Evolutionary conservation across 257 asterid species (phyloP).

Genomic region (Galeopsis tetrahit): DNA sequence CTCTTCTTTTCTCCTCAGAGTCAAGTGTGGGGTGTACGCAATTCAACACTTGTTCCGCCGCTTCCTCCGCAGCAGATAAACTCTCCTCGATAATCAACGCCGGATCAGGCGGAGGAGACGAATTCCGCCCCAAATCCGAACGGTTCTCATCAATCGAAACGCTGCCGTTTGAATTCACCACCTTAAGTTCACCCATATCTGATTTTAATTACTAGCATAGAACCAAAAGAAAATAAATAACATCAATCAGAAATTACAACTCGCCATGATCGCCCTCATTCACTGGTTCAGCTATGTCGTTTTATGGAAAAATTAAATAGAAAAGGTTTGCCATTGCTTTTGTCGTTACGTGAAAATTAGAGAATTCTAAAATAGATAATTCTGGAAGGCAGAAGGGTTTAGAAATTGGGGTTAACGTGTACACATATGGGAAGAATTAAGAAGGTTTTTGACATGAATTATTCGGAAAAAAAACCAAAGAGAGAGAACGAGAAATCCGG

Average conservation of each 20-base stretch:
- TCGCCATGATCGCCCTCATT: not conserved
- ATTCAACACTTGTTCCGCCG: slow-evolving; percentile 56
- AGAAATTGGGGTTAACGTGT: slow-evolving; percentile 41
- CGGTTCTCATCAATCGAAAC: slow-evolving; percentile 20
- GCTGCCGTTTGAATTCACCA: slow-evolving; percentile 24
- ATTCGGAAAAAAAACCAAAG: slow-evolving; percentile 20
- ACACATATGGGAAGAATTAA: slow-evolving; percentile 31
- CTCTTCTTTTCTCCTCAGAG: slow-evolving; percentile 61
- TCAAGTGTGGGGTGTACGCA: slow-evolving; percentile 64
- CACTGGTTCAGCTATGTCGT: slow-evolving; percentile 20
- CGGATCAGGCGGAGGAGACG: slow-evolving; percentile 48
- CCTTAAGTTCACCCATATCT: slow-evolving; percentile 44
- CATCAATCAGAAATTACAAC: slow-evolving; percentile 12
- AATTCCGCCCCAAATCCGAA: slow-evolving; percentile 33
- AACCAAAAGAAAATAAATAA: not conserved
- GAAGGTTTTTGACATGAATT: slow-evolving; percentile 25
- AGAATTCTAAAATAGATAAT: slow-evolving; percentile 27
- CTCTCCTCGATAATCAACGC: slow-evolving; percentile 45
- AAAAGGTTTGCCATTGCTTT: slow-evolving; percentile 18
- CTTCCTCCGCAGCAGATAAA: slow-evolving; percentile 53
- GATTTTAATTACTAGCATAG: not conserved
- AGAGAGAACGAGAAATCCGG: slow-evolving; percentile 34
- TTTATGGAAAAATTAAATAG: not conserved
- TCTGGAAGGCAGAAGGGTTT: slow-evolving; percentile 35
- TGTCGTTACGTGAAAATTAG: slow-evolving; percentile 28